Evolutionary conservation across 2,329 filamentous ascomycete genomes (phyloP).

Genomic region (Pseudogymnoascus sp.): DNA sequence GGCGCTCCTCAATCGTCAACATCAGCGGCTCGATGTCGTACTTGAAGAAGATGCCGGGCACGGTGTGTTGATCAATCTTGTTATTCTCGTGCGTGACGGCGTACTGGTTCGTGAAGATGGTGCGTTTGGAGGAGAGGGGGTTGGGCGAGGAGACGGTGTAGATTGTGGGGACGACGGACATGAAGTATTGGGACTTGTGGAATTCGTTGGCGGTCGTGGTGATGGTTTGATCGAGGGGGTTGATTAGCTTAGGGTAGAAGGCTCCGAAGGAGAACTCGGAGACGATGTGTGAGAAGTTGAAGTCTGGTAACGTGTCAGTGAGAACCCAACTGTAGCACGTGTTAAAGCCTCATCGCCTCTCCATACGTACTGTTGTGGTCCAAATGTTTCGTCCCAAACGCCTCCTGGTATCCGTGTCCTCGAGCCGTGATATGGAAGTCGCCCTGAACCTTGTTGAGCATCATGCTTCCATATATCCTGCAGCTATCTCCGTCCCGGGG

Average conservation of each 20-base stretch:
- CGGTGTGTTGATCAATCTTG: constrained; percentile 55
- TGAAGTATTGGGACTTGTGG: constrained; percentile 96
- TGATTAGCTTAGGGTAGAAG: constrained; percentile 89
- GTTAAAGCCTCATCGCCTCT: neutral
- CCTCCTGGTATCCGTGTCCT: constrained; percentile 87
- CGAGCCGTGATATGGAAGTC: constrained; percentile 96
- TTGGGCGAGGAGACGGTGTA: constrained; percentile 57
- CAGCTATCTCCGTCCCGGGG: constrained; percentile 56
- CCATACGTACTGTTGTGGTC: constrained; percentile 63
- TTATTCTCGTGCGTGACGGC: constrained; percentile 85
- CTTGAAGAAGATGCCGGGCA: constrained; percentile 95
- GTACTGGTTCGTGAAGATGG: constrained; percentile 92
- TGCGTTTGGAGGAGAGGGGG: constrained; percentile 33
- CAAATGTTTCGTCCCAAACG: constrained; percentile 57
- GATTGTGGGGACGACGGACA: constrained; percentile 87
- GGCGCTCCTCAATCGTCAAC: constrained; percentile 73
- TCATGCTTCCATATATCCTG: constrained; percentile 79
- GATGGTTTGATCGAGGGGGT: constrained; percentile 88
- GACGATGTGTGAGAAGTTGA: constrained; percentile 97
- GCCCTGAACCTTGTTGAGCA: constrained; percentile 93
- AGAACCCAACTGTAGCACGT: neutral
- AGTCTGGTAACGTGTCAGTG: constrained; percentile 45
- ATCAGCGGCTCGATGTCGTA: constrained; percentile 97
- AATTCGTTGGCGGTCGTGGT: constrained; percentile 69
- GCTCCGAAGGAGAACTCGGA: constrained; percentile 93